Evolutionary conservation across 2,329 filamentous ascomycete species (phyloP).

Genomic region (Huntiella decipiens): DNA sequence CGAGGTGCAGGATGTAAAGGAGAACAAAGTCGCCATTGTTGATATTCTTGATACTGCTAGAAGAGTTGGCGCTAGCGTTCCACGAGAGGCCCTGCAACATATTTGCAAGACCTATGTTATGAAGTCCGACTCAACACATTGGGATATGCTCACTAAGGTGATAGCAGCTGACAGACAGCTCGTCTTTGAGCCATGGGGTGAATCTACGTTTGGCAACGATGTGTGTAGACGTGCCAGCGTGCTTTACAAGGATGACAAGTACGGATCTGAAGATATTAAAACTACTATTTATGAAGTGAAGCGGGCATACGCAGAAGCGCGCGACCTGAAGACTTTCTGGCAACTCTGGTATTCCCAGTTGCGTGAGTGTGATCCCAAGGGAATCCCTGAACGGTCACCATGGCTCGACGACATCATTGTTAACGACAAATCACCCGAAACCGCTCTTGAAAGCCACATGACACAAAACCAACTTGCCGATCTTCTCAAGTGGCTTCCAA

Average conservation of each 20-base stretch:
- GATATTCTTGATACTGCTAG: slow-evolving; percentile 19
- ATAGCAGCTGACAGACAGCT: slow-evolving; percentile 28
- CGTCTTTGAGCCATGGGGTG: slow-evolving; percentile 22
- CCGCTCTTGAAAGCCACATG: slow-evolving; percentile 23
- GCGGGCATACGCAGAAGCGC: slow-evolving; percentile 24
- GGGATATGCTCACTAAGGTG: slow-evolving; percentile 23
- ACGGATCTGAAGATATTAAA: slow-evolving; percentile 14
- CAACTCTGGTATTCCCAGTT: slow-evolving; percentile 28
- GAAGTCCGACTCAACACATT: slow-evolving; percentile 19
- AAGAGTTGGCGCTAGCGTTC: slow-evolving; percentile 17
- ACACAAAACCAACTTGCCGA: slow-evolving; percentile 26
- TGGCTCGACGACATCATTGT: slow-evolving; percentile 16
- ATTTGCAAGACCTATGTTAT: slow-evolving; percentile 27
- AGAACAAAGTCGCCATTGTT: slow-evolving; percentile 16
- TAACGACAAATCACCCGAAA: slow-evolving; percentile 6
- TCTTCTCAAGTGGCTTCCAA: slow-evolving; percentile 24
- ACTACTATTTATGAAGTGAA: slow-evolving; percentile 18
- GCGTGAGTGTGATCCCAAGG: slow-evolving; percentile 18
- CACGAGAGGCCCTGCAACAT: slow-evolving; percentile 22
- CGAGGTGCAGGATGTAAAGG: slow-evolving; percentile 12
- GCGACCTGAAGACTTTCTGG: slow-evolving; percentile 28
- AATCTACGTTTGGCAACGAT: slow-evolving; percentile 21
- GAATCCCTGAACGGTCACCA: slow-evolving; percentile 16
- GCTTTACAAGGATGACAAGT: slow-evolving; percentile 10
- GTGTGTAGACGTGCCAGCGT: slow-evolving; percentile 19